Base-by-base conservation (phyloP, 305 asterid species). In the Fraxinus dipetala region DNA sequence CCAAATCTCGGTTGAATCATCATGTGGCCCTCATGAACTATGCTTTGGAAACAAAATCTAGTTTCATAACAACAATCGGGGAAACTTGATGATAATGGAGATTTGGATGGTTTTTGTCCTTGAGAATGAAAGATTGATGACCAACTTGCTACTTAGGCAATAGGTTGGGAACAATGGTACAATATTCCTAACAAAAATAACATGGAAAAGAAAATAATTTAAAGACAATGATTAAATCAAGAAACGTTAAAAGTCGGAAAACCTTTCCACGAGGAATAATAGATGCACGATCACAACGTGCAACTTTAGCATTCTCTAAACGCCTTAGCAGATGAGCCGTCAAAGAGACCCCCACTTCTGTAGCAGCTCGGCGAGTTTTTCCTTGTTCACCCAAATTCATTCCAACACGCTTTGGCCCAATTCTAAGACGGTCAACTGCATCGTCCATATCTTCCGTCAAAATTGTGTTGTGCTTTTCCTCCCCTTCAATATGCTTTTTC, bases 241-340 rank as follows among this genome's bases (percentile, higher is more conserved):
- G 72, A 65, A 13, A 73, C 48, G 24, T 77, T 11, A 30, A 77
- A 77, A 83, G 61, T 81, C 43, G 20, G 78, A 36, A 70, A 82
- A 96, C 99, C 98, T 91, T 93, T 85, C 98, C 99, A 77, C 97
- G 98, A 82, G 99, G 98, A 84, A 87, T 88, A 84, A 96, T 93
- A 28, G 99, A 96, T 76, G 94, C 90, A 59, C 99, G 97, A 81
- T 93, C 98, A 82, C 99, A 96, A 22, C 83, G 86, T 85, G 91
- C 99, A 67, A 96, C 89, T 75, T 91, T 86, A 76, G 99, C 98
- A 86, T 92, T 89, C 92, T 96, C 98, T 4, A 81, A 38, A 79
- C 90, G 95, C 87, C 91, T 91, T 13, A 94, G 89, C 85, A 96
- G 88, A 86, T 96, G 99, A 82, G 99, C 91, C 80, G 89, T 91